Base-by-base conservation (phyloP, 1,284 basidiomycete species). In the Sporisorium sorghi region DNA sequence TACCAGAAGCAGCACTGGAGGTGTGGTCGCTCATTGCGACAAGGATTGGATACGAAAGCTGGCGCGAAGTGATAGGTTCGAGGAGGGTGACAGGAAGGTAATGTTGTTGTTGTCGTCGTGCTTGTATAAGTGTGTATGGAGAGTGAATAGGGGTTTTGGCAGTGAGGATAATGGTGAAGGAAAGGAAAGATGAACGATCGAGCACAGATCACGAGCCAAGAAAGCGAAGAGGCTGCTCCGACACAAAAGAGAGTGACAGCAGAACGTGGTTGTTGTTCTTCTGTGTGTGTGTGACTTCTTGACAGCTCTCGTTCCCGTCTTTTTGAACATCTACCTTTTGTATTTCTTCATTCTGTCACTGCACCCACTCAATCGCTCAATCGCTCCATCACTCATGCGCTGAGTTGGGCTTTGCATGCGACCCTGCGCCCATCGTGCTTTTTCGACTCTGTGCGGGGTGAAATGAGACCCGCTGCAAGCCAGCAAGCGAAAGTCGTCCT, bases 21-120 rank as follows among this genome's bases (percentile, higher is more conserved):
- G 19, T 47, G 28, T 17, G 40, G 47, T 63, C 67, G 67, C 67
- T 69, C 67, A 69, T 69, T 33, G 60, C 67, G 55, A 58, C 51
- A n/a, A 9, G 39, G 11, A 2, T 19, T 19, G n/a, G 48, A 37
- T 50, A 14, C 21, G 48, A 50, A 24, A 17, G 32, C 48, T 17
- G 1, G 14, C 5, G 28, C 14, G 28, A 30, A 2, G 46, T 30
- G 23, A 9, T 5, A 19, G 46, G 14, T 19, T 30, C 8, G 46
- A 30, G 46, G 26, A 30, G 15, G 24, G 7, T 46, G 44, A 17
- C 5, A 17, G 11, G 26, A 15, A 24, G 11, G 44, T 26, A 26
- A 10, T n/a, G 28, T 10, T 7, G 17, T 30, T 26, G 30, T 26
- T 30, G 9, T 40, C 24, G 23, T 5, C 23, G n/a, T 35, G 8